Conservation (phyloP, 1,139 yeast species). For the Yamadazyma trypodendri region DNA sequence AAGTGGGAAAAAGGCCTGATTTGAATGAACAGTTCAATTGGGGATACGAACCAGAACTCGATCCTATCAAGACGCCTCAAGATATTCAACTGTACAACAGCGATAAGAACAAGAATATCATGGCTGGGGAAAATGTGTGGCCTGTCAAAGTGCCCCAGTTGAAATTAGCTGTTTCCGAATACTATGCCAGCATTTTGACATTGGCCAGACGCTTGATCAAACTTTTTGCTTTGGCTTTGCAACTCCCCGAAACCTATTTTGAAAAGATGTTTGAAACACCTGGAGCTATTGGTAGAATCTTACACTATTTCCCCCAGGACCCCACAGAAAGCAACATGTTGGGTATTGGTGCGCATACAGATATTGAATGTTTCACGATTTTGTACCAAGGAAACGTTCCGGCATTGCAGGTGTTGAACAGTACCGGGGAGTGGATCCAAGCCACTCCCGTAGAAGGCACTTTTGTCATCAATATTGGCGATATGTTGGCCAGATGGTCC, state of each 20-base stretch:
- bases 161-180: slow-evolving; percentile 9
- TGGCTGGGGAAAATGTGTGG: slow-evolving; percentile 17
- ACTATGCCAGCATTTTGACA: slow-evolving; percentile 11
- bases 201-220: slow-evolving; percentile 15
- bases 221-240: slow-evolving; percentile 15
- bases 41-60: slow-evolving; percentile 17
- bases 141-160: slow-evolving; percentile 13
- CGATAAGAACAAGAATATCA: slow-evolving; percentile 9
- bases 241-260: slow-evolving; percentile 15
- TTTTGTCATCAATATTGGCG: slow-evolving; percentile 17
- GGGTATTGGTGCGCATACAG: slow-evolving; percentile 18
- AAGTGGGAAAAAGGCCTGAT: slow-evolving; percentile 14
- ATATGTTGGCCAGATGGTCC: slow-evolving; percentile 18
- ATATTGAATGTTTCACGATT: slow-evolving; percentile 17
- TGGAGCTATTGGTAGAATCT: slow-evolving; percentile 17
- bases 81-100: slow-evolving; percentile 11
- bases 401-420: slow-evolving; percentile 15
- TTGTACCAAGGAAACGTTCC: slow-evolving; percentile 16
- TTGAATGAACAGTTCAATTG: slow-evolving; percentile 18
- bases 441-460: slow-evolving; percentile 15
- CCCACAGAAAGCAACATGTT: slow-evolving; percentile 12
- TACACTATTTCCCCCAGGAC: slow-evolving; percentile 16
- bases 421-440: slow-evolving; percentile 16
- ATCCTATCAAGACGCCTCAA: slow-evolving; percentile 13
- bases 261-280: slow-evolving; percentile 14